Evolutionary conservation across 805 yeast species (phyloP).

Genomic region (Lipomyces yamanashiensis): DNA sequence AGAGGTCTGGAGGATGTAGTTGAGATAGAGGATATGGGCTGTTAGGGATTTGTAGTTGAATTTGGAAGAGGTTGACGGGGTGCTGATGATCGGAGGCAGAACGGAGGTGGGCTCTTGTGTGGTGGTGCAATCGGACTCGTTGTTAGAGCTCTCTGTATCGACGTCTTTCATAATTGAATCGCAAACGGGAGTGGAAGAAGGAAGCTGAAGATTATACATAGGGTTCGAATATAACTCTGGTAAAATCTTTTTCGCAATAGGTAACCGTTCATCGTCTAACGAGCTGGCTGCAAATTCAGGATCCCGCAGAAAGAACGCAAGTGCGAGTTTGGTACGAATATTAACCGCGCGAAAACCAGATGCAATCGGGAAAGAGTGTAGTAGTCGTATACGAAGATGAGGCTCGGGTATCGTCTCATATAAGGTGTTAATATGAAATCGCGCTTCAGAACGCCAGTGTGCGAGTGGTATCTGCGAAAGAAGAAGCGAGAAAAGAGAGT

Average conservation of each 20-base stretch:
- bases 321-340: constrained; percentile 24
- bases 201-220: constrained; percentile 13
- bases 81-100: background rate
- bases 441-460: constrained; percentile 11
- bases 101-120: background rate
- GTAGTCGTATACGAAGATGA: constrained; percentile 7
- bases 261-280: constrained; percentile 18
- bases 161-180: background rate
- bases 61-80: background rate
- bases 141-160: background rate
- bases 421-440: background rate
- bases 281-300: background rate
- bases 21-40: constrained; percentile 12
- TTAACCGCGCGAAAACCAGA: constrained; percentile 18
- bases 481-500: constrained; percentile 6
- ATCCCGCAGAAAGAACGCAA: constrained; percentile 24
- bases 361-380: constrained; percentile 17
- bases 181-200: background rate
- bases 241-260: constrained; percentile 29
- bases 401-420: constrained; percentile 10
- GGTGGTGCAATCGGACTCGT: background rate
- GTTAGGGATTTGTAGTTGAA: constrained; percentile 18
- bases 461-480: constrained; percentile 10
- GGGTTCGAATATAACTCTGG: constrained; percentile 26
- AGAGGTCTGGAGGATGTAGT: constrained; percentile 24